Percentiles rank a stretch among this genome's conserved stretches.
These are phyloP conservation scores for Dioscorea zingiberensis DNA, from an alignment of 106 monocot species.

Conservation along the genomic window DNA sequence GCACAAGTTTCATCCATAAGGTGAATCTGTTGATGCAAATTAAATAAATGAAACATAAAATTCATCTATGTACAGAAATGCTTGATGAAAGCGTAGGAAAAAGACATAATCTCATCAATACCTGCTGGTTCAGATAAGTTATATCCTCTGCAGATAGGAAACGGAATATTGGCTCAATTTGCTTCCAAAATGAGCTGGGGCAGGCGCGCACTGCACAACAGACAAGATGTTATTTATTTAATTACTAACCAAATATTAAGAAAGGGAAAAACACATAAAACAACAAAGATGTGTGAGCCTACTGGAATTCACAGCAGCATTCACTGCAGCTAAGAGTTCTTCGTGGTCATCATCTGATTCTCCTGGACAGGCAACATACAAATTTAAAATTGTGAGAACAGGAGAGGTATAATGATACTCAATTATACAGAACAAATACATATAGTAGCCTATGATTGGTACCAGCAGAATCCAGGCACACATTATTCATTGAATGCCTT, in stretches of 20 bases:
- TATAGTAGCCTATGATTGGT: constrained; percentile 1
- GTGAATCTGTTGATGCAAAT: constrained; percentile 18
- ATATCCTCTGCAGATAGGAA: constrained; percentile 36
- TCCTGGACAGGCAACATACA: constrained; percentile 20
- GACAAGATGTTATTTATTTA: too few species aligned
- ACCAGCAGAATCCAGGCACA: constrained; percentile 40
- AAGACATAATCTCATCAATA: constrained; percentile 2
- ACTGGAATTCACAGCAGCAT: constrained; percentile 47
- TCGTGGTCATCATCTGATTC: constrained; percentile 61
- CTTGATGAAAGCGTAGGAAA: background rate
- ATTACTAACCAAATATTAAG: background rate
- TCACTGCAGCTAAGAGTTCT: constrained; percentile 64
- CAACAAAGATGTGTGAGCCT: background rate
- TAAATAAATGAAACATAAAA: background rate
- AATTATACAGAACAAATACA: too few species aligned
- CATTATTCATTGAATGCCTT: constrained; percentile 23
- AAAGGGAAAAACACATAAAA: too few species aligned
- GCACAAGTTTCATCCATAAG: constrained; percentile 16
- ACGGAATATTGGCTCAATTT: constrained; percentile 35
- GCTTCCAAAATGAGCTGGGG: constrained; percentile 33
- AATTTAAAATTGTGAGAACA: background rate
- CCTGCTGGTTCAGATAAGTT: constrained; percentile 38
- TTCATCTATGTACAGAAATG: background rate
- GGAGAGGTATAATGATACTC: too few species aligned
- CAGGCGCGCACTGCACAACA: constrained; percentile 16